Conservation (phyloP, 805 yeast genomes). For the Metschnikowia anglica region DNA sequence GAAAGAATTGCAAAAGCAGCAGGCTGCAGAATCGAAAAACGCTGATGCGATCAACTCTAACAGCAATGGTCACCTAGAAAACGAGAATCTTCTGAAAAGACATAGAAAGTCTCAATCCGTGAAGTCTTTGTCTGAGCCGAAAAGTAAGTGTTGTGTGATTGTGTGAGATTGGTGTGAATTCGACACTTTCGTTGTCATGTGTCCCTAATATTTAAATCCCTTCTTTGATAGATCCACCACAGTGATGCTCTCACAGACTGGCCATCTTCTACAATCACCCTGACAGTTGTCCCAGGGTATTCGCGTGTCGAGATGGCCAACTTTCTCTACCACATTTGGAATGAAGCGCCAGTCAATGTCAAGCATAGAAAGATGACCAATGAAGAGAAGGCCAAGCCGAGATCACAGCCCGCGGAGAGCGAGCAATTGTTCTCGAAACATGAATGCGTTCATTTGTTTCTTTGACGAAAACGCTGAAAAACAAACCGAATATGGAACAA, state of each 20-base stretch:
- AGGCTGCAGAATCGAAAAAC: constrained; percentile 22
- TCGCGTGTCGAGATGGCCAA: constrained; percentile 11
- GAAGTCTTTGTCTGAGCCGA: constrained; percentile 11
- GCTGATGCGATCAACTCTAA: constrained; percentile 5
- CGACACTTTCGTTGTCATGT: neutral
- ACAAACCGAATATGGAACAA: constrained; percentile 9
- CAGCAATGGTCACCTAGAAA: constrained; percentile 7
- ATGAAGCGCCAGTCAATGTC: constrained; percentile 10
- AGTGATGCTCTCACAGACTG: constrained; percentile 13
- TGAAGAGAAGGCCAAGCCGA: constrained; percentile 12
- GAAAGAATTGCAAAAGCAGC: constrained; percentile 41
- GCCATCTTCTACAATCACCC: constrained; percentile 9
- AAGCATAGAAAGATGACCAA: constrained; percentile 10
- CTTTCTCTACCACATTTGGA: constrained; percentile 12
- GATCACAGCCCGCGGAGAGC: constrained; percentile 13
- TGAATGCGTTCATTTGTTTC: constrained; percentile 10
- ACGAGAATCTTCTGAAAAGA: constrained; percentile 12
- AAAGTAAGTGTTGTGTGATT: constrained; percentile 21
- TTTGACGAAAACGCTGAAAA: constrained; percentile 10
- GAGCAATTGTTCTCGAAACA: constrained; percentile 11
- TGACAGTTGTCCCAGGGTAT: constrained; percentile 11
- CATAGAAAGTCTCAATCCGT: constrained; percentile 16
- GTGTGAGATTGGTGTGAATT: constrained; percentile 8
- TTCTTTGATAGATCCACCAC: constrained; percentile 7
- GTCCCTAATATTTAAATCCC: constrained; percentile 5